These are phyloP conservation scores for Venturia pyrina DNA, from an alignment of 2,329 filamentous ascomycete species.

Conservation along the genomic window DNA sequence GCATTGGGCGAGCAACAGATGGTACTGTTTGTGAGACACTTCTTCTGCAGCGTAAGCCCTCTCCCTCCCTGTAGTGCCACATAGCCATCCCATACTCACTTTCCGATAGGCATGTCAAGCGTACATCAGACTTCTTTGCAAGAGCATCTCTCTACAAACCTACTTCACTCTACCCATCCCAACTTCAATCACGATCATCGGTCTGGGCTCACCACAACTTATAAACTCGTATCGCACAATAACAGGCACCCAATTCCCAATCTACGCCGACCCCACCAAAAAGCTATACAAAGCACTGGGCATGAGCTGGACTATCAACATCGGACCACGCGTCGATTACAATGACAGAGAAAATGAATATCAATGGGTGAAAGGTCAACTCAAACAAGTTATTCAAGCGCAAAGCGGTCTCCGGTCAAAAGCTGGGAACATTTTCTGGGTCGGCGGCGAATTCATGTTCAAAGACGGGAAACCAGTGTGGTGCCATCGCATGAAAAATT, in stretches of 20 bases:
- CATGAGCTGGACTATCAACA: conserved; percentile 54
- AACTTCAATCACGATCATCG: conserved; percentile 60
- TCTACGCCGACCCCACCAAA: conserved; percentile 65
- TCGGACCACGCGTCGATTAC: conserved; percentile 46
- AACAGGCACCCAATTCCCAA: conserved; percentile 57
- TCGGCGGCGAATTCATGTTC: conserved; percentile 32
- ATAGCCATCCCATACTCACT: conserved; percentile 14
- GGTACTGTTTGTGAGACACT: conserved; percentile 67
- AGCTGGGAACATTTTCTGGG: conserved; percentile 29
- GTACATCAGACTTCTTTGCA: conserved; percentile 56
- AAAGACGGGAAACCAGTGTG: conserved; percentile 30
- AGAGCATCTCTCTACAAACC: conserved; percentile 40
- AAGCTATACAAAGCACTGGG: conserved; percentile 57
- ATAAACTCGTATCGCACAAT: conserved; percentile 56
- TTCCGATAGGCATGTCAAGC: conserved; percentile 61
- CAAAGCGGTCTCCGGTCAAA: conserved; percentile 15
- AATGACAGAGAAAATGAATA: conserved; percentile 31
- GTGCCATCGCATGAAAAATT: conserved; percentile 33
- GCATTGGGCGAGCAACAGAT: conserved; percentile 42
- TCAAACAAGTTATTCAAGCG: not conserved
- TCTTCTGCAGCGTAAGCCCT: conserved; percentile 64
- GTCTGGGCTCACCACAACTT: conserved; percentile 59
- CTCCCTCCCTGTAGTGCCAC: not conserved
- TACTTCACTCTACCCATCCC: conserved; percentile 39
- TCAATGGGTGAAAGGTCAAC: conserved; percentile 10